A percentile compares a stretch with the other conserved stretches of the same genome.
These are phyloP conservation scores for Hypoxylon rickii DNA, from an alignment of 495 filamentous ascomycete species.

Conservation along the genomic window DNA sequence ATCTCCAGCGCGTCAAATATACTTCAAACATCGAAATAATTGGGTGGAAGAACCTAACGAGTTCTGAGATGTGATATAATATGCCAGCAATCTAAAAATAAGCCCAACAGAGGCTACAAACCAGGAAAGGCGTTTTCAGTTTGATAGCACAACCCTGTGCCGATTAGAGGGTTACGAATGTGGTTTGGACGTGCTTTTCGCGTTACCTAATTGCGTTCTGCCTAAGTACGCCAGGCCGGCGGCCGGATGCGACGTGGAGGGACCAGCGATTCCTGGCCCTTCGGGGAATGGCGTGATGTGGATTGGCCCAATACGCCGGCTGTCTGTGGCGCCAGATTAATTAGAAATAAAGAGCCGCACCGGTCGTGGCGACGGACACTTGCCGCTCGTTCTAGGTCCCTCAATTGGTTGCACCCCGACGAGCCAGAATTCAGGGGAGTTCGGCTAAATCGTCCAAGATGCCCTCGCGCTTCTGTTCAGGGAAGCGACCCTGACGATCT, in stretches of 20 bases:
- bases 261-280: background rate
- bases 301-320: slow-evolving; percentile 22
- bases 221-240: slow-evolving; percentile 20
- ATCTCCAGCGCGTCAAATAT: no score
- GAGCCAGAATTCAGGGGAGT: slow-evolving; percentile 25
- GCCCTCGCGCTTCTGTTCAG: slow-evolving; percentile 1
- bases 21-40: no score
- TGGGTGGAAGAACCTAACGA: no score
- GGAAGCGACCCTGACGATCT: slow-evolving; percentile 27
- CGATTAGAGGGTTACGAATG: background rate
- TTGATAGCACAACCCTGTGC: no score
- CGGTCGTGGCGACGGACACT: slow-evolving; percentile 6
- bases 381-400: slow-evolving; percentile 24
- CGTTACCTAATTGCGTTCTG: slow-evolving; percentile 20
- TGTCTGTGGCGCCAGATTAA: slow-evolving; percentile 9
- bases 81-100: no score
- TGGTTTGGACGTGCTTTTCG: background rate
- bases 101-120: no score
- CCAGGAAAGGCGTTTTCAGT: no score
- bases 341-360: slow-evolving; percentile 11
- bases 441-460: slow-evolving; percentile 30
- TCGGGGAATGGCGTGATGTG: slow-evolving; percentile 28
- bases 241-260: slow-evolving; percentile 12
- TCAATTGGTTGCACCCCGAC: slow-evolving; percentile 22
- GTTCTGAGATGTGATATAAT: no score